phyloP scores from a whole-genome alignment of 805 yeast species.

The Saccharomycopsis schoenii region DNA sequence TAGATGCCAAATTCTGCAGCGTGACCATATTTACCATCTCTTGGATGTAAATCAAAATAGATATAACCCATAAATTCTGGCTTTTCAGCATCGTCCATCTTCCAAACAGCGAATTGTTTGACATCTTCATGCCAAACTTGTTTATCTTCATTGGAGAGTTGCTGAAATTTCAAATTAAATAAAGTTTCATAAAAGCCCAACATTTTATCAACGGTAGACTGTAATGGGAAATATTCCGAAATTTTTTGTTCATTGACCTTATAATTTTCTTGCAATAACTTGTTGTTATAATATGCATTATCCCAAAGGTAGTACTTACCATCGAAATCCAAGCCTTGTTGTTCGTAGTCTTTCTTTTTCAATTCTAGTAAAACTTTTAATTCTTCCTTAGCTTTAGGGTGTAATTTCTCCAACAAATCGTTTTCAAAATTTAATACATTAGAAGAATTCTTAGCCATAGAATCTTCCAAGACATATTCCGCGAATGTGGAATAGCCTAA shows the following conservation, averaged over 20 bases:
- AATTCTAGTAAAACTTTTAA: conserved; percentile 36
- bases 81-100: conserved; percentile 34
- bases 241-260: conserved; percentile 64
- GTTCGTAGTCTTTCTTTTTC: conserved; percentile 43
- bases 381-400: conserved; percentile 52
- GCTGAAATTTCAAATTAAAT: conserved; percentile 58
- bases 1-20: conserved; percentile 73
- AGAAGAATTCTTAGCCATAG: conserved; percentile 67
- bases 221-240: conserved; percentile 71
- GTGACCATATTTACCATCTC: conserved; percentile 81
- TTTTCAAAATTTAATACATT: conserved; percentile 51
- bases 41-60: conserved; percentile 73
- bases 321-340: conserved; percentile 33
- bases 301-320: conserved; percentile 60
- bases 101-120: conserved; percentile 63
- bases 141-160: conserved; percentile 30
- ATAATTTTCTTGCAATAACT: conserved; percentile 56
- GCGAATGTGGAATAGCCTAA: conserved; percentile 65
- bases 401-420: conserved; percentile 50
- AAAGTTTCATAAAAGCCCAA: conserved; percentile 58
- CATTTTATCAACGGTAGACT: conserved; percentile 59
- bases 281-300: conserved; percentile 52
- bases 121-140: conserved; percentile 74
- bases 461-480: conserved; percentile 59
- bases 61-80: conserved; percentile 69